Conservation (phyloP, 176 grass and related monocot species). For the Hsuehochloa calcarea region DNA sequence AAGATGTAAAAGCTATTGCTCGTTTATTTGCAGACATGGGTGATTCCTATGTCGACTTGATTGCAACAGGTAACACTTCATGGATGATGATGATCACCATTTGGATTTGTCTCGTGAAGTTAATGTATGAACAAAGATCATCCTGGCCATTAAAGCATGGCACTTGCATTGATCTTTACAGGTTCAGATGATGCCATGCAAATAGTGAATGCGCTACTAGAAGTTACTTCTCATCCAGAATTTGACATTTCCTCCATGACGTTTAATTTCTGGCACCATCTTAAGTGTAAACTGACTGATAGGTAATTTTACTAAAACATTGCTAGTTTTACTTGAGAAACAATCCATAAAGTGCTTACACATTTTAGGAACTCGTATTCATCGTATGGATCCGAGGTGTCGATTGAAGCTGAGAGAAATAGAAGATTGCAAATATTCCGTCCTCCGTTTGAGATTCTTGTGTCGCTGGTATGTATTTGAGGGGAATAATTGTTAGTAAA, state of each 20-base stretch:
- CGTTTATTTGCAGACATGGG: conserved; percentile 98
- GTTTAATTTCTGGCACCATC: conserved; percentile 99
- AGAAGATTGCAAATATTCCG: conserved; percentile 83
- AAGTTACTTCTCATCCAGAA: conserved; percentile 88
- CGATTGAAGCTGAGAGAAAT: conserved; percentile 75
- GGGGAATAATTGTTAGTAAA: neutral
- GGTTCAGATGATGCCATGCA: conserved; percentile 91
- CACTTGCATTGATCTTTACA: conserved; percentile 41
- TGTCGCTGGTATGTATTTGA: conserved; percentile 65
- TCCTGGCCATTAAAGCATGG: conserved; percentile 25
- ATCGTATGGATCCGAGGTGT: conserved; percentile 66
- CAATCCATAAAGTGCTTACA: conserved; percentile 14
- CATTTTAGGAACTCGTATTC: conserved; percentile 71
- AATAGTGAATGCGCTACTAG: conserved; percentile 88
- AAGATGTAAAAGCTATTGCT: conserved; percentile 97
- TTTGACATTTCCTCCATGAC: conserved; percentile 99
- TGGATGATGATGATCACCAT: conserved; percentile 31
- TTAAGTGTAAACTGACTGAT: conserved; percentile 61
- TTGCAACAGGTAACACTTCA: conserved; percentile 72
- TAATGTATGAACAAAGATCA: conserved; percentile 5
- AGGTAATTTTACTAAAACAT: conserved; percentile 51
- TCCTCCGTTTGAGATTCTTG: conserved; percentile 79
- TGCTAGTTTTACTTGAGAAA: conserved; percentile 21
- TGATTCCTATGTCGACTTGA: conserved; percentile 98
- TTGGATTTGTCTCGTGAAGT: neutral